A percentile compares a stretch with the other conserved stretches of the same genome.
Conservation (phyloP, 2,329 filamentous ascomycete species). For the Aspergillus candidus region DNA sequence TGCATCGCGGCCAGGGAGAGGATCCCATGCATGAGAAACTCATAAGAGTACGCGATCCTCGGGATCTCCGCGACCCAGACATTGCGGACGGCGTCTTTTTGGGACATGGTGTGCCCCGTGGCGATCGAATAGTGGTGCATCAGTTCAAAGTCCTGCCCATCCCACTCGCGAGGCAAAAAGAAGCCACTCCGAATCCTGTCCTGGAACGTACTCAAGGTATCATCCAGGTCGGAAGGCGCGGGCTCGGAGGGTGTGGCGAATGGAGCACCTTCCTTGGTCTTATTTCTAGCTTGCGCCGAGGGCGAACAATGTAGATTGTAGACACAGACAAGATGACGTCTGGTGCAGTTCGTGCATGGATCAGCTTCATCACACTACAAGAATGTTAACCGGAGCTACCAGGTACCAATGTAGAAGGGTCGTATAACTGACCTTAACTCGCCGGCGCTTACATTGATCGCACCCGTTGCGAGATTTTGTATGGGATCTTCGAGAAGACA, state of each 20-base stretch:
- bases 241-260: slow-evolving; percentile 23
- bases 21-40: slow-evolving; percentile 28
- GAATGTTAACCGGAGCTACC: not conserved
- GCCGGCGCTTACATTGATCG: slow-evolving; percentile 18
- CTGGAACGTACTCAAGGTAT: slow-evolving; percentile 1
- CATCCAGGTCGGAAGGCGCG: not conserved
- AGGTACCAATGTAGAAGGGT: not conserved
- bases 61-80: slow-evolving; percentile 27
- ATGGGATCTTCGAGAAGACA: slow-evolving; percentile 22
- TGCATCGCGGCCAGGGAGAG: slow-evolving; percentile 29
- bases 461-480: slow-evolving; percentile 25
- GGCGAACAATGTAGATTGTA: not conserved
- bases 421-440: slow-evolving; percentile 18
- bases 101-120: slow-evolving; percentile 19
- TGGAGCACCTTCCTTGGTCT: slow-evolving; percentile 5
- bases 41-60: slow-evolving; percentile 24
- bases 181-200: not conserved
- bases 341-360: slow-evolving; percentile 22
- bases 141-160: slow-evolving; percentile 24
- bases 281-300: not conserved
- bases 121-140: slow-evolving; percentile 38
- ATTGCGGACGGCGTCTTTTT: slow-evolving; percentile 14
- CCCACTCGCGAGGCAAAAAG: slow-evolving; percentile 6
- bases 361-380: slow-evolving; percentile 22
- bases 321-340: slow-evolving; percentile 17